Percentiles rank a stretch among this genome's conserved stretches.
phyloP scores from a whole-genome alignment of 495 filamentous ascomycete genomes.

The Lentithecium fluviatile region DNA sequence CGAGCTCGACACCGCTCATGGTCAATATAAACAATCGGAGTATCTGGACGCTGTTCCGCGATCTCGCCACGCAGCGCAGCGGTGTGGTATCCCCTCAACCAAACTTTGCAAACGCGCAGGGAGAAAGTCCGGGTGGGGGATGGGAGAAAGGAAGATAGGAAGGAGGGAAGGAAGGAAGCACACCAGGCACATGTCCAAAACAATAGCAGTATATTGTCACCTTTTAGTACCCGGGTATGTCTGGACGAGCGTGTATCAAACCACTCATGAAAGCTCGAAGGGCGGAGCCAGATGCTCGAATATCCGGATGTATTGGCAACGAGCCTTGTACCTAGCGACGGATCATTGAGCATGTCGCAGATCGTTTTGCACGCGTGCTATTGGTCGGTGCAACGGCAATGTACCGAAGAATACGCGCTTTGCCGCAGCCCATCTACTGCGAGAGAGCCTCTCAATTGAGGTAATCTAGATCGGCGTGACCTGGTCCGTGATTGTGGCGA shows the following conservation, averaged over 20 bases:
- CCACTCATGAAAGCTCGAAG: slow-evolving; percentile 19
- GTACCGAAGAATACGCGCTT: slow-evolving; percentile 26
- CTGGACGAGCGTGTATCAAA: slow-evolving; percentile 21
- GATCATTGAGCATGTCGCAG: slow-evolving; percentile 21
- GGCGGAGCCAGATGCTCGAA: slow-evolving; percentile 25
- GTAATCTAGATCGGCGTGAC: slow-evolving; percentile 31
- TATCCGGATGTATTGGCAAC: slow-evolving; percentile 37
- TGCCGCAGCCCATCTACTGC: slow-evolving; percentile 8
- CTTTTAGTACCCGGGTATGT: slow-evolving; percentile 27
- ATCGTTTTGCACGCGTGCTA: slow-evolving; percentile 13
- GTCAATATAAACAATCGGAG: slow-evolving; percentile 25
- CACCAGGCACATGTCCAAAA: not conserved
- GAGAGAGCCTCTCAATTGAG: slow-evolving; percentile 9
- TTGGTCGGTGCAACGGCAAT: slow-evolving; percentile 32
- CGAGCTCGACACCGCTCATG: slow-evolving; percentile 23
- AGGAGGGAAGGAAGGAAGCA: slow-evolving; percentile 2
- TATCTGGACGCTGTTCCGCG: slow-evolving; percentile 26
- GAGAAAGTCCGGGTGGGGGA: not conserved
- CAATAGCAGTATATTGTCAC: slow-evolving; percentile 32
- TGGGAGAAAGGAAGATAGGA: slow-evolving; percentile 12
- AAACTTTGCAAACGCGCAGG: slow-evolving; percentile 4
- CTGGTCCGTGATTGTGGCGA: slow-evolving; percentile 18
- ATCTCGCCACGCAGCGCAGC: slow-evolving; percentile 24
- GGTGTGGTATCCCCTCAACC: slow-evolving; percentile 4
- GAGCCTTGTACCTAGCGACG: slow-evolving; percentile 34